Evolutionary conservation across 805 yeast genomes (phyloP).

Genomic region (Kluyveromyces nonfermentans): DNA sequence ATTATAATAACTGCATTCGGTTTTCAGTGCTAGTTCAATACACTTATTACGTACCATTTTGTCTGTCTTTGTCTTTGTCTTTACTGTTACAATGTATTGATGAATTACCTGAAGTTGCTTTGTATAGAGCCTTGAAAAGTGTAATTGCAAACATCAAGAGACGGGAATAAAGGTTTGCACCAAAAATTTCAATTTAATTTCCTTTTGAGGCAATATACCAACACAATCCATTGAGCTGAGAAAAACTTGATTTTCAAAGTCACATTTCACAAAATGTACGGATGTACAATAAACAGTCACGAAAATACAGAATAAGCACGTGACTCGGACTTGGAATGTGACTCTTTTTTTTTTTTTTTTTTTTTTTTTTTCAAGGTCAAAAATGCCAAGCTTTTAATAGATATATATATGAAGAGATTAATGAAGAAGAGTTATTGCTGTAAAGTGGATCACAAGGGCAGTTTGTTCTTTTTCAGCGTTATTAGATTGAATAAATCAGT

Average conservation of each 20-base stretch:
- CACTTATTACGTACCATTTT: conserved; percentile 17
- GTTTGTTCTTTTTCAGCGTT: too few species aligned
- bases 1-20: background rate
- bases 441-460: too few species aligned
- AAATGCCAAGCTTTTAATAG: too few species aligned
- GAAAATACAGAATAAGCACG: too few species aligned
- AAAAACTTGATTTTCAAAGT: too few species aligned
- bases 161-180: background rate
- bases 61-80: conserved; percentile 4
- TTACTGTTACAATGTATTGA: background rate
- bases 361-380: too few species aligned
- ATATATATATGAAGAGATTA: too few species aligned
- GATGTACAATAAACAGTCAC: too few species aligned
- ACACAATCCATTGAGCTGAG: too few species aligned
- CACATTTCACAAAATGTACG: background rate
- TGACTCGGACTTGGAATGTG: background rate
- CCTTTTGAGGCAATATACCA: too few species aligned
- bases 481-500: too few species aligned
- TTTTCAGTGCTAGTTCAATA: background rate
- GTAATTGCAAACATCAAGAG: background rate
- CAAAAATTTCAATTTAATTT: background rate
- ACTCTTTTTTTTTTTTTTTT: background rate
- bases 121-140: background rate
- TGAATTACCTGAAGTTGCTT: background rate
- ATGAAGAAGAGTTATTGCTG: too few species aligned